Evolutionary conservation across 768 basidiomycete genomes (phyloP).

Genomic region (Suillus subalutaceus): DNA sequence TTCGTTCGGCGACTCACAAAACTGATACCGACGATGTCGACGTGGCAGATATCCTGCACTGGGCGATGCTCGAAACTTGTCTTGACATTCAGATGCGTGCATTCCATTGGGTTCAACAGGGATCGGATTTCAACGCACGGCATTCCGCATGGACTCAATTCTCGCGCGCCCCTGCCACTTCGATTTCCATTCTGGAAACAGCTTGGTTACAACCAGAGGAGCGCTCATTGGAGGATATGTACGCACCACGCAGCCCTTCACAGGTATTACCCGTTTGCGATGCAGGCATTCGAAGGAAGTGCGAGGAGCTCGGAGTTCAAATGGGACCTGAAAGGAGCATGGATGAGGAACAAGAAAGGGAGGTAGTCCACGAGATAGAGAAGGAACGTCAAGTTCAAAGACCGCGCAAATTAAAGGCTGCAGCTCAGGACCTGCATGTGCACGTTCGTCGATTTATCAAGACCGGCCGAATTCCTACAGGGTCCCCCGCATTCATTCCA

Average conservation of each 20-base stretch:
- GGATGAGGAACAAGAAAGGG: slow-evolving; percentile 55
- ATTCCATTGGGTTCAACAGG: slow-evolving; percentile 48
- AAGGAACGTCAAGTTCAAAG: slow-evolving; percentile 43
- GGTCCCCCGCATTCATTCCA: slow-evolving; percentile 25
- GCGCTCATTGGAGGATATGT: slow-evolving; percentile 41
- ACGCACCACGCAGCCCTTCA: slow-evolving; percentile 13
- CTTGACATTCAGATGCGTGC: slow-evolving; percentile 40
- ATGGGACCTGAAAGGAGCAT: slow-evolving; percentile 24
- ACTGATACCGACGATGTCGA: neutral
- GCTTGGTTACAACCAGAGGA: slow-evolving; percentile 48
- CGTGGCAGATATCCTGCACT: slow-evolving; percentile 41
- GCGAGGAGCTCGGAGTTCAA: slow-evolving; percentile 20
- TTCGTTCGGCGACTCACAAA: slow-evolving; percentile 33
- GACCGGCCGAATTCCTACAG: slow-evolving; percentile 28
- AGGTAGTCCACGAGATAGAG: slow-evolving; percentile 49
- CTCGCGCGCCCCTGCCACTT: neutral
- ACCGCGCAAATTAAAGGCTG: slow-evolving; percentile 30
- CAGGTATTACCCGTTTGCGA: neutral
- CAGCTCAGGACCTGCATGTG: slow-evolving; percentile 24
- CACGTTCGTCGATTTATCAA: slow-evolving; percentile 29
- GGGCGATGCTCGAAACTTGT: slow-evolving; percentile 50
- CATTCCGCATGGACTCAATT: slow-evolving; percentile 23
- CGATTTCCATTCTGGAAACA: slow-evolving; percentile 8
- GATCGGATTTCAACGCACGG: slow-evolving; percentile 21
- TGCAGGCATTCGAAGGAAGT: slow-evolving; percentile 18